Evolutionary conservation across 2,329 filamentous ascomycete species (phyloP), one percentile per base, ranked within the genome.

Genomic region (Penicillium sp.): DNA sequence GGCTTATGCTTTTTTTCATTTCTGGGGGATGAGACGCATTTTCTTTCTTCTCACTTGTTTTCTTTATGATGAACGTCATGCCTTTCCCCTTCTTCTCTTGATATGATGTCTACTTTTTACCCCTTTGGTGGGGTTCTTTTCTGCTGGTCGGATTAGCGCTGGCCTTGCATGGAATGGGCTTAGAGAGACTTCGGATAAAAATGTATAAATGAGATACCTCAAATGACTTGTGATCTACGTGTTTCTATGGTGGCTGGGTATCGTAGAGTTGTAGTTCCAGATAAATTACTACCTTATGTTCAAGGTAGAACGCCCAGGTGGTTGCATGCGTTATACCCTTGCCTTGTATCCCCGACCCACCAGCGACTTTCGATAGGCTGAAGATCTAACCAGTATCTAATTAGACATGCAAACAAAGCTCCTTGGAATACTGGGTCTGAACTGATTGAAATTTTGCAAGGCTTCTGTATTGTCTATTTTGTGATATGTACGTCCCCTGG

Each of bases 101-200:
- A 43, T 23, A 22, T 22, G 37, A 51, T 51, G 40, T 44, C 49
- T 44, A 25, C 40, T 59, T 51, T 60, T 51, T 48, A 43, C 31
- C 54, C 33, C 52, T 61, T 60, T 47, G 26, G 45, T n/a, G 59
- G 59, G 55, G 60, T 63, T 59, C 35, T 54, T 65, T 60, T 68
- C 61, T 65, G 64, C 59, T 68, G 67, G 67, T 67, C 61, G 59
- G 67, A 71, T 67, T 59, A 70, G 69, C 67, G 67, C 65, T 69
- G 64, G 62, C 64, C 59, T 65, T 67, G 63, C 65, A 65, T 70
- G 60, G 56, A 65, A 57, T 59, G 57, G 56, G 53, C 49, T 54
- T 59, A 58, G 51, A 62, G 58, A 64, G 57, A 59, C 55, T 54
- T 45, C 55, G 12, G 48, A 60, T 55, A 53, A 60, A 63, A 62